phyloP scores from a whole-genome alignment of 1,284 basidiomycete genomes.

The Trichosporon sp. region DNA sequence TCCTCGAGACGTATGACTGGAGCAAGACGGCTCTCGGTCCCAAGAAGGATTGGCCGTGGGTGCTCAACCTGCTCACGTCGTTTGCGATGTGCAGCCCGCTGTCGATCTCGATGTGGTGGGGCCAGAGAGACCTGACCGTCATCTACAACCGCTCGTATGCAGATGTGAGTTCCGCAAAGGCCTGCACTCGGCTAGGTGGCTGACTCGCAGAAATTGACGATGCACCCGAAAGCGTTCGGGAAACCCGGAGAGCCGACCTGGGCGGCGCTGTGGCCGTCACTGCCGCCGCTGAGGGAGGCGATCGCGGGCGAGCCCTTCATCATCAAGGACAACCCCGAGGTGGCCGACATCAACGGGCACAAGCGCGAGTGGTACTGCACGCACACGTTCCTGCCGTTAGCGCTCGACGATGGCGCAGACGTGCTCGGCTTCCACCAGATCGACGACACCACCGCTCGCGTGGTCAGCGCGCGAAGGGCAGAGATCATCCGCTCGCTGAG shows the following conservation, averaged over 20 bases:
- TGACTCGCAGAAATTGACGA: background rate
- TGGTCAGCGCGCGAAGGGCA: background rate
- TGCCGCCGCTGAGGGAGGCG: conserved; percentile 1
- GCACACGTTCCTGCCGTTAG: background rate
- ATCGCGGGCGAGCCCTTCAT: conserved; percentile 34
- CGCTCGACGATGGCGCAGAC: background rate
- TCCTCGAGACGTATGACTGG: background rate
- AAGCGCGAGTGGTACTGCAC: background rate
- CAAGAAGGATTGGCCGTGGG: background rate
- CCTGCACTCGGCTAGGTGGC: background rate
- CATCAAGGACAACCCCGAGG: conserved; percentile 38
- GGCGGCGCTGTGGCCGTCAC: background rate
- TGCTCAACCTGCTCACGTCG: background rate
- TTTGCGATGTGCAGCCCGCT: background rate
- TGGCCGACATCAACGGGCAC: conserved; percentile 35
- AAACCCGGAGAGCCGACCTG: background rate
- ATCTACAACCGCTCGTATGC: background rate
- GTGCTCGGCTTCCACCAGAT: background rate
- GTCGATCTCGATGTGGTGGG: background rate
- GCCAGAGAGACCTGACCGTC: background rate
- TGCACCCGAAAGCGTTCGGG: background rate
- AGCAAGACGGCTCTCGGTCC: background rate
- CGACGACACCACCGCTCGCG: background rate
- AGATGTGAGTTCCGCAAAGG: background rate
- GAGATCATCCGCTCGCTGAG: background rate